Base-by-base conservation (phyloP, 2,329 filamentous ascomycete species). In the Graphium sp. region DNA sequence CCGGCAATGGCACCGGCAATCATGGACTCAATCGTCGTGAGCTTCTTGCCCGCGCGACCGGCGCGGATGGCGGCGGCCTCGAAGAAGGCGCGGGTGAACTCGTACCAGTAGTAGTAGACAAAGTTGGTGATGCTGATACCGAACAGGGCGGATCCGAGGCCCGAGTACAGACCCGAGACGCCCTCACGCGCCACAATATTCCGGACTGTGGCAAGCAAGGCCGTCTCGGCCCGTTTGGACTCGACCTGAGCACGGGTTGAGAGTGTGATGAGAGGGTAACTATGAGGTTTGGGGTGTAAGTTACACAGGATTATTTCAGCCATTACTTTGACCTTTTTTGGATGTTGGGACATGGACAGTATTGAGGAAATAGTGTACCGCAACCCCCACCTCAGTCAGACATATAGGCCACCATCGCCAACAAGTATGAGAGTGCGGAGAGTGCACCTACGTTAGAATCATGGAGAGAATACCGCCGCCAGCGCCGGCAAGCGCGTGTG, bases 31-130 rank as follows among this genome's bases (percentile, higher is more conserved):
- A 87, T 53, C 0, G 89, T 92, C 12, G 82, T 89, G 49, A 98
- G 75, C 50, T 84, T 85, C 55, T 72, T 77, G 36, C 68, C 74
- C 32, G 74, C 67, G 37, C 82, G 74, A 19, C 79, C 80, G 31
- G 79, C 62, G 43, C 71, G 74, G 33, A 65, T 51, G 25, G 84
- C 83, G 7, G 83, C 80, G 38, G 66, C 63, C 50, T 82, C 83
- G 58, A 95, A 94, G 48, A 78, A 78, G 28, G 77, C 66, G 34
- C 85, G 75, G 37, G 84, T 89, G 81, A 83, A 98, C 60, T 98
- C 89, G 56, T 95, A 98, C 87, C 82, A 98, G 65, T 95, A 98
- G 60, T 98, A 98, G 66, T 98, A 98, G 26, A 98, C 87, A 50
- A 98, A 98, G 62, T 98, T 98, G 43, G 89, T 98, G 41, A 98